Evolutionary conservation across 805 yeast species (phyloP).

Genomic region (Wickerhamomyces bovis): DNA sequence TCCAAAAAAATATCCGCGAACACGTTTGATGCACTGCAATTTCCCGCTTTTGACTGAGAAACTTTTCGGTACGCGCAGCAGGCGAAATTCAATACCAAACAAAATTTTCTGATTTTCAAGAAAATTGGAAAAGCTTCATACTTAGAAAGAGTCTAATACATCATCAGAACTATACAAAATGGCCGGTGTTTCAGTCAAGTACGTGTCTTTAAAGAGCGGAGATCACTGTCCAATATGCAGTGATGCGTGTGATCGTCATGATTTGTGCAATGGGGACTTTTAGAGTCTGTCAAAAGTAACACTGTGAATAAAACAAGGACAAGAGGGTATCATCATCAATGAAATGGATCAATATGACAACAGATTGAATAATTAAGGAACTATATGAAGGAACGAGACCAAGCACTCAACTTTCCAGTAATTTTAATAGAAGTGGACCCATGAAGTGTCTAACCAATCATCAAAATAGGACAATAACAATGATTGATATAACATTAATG

Average conservation of each 20-base stretch:
- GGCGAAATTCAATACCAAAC: conserved; percentile 7
- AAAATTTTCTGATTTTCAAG: conserved; percentile 6
- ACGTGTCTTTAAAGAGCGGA: conserved; percentile 37
- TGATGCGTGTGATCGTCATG: neutral
- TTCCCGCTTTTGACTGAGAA: neutral
- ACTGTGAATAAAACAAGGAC: neutral
- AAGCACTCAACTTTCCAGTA: too few species aligned
- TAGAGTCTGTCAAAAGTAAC: neutral
- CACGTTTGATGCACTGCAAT: neutral
- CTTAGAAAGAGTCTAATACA: neutral
- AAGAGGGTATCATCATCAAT: neutral
- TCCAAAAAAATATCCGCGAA: neutral
- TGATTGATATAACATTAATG: too few species aligned
- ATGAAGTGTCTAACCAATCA: too few species aligned
- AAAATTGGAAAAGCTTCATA: conserved; percentile 2
- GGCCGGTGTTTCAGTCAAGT: conserved; percentile 99
- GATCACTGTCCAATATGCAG: neutral
- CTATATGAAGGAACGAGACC: neutral
- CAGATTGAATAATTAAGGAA: neutral
- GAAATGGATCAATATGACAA: neutral
- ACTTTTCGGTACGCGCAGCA: conserved; percentile 10
- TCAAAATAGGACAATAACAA: too few species aligned
- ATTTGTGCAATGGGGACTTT: neutral
- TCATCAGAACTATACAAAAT: conserved; percentile 39
- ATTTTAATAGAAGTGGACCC: neutral